Conservation (phyloP, 345 rosid genomes). For the Aquilaria malaccensis region DNA sequence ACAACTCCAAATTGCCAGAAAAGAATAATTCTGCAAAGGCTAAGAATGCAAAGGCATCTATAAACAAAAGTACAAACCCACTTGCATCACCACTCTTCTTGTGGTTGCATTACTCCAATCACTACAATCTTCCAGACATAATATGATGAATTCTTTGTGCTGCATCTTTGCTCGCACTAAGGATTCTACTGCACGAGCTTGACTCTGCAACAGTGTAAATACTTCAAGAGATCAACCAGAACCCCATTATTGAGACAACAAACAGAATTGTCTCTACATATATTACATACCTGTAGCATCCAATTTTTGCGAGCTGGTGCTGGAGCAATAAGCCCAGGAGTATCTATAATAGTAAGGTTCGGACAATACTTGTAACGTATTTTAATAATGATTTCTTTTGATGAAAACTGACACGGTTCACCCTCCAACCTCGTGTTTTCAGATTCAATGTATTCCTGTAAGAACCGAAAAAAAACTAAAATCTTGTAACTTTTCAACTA, state of each 20-base stretch:
- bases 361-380: constrained; percentile 87
- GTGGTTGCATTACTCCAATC: constrained; percentile 97
- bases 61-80: constrained; percentile 20
- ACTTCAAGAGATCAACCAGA: constrained; percentile 5
- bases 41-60: too few species aligned
- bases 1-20: background rate
- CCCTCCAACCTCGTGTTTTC: constrained; percentile 85
- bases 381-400: constrained; percentile 74
- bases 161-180: constrained; percentile 91
- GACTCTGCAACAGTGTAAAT: constrained; percentile 38
- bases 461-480: background rate
- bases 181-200: constrained; percentile 92
- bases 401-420: constrained; percentile 63
- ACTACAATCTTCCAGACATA: constrained; percentile 95
- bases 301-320: constrained; percentile 79
- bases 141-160: constrained; percentile 84
- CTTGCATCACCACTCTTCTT: constrained; percentile 89
- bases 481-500: too few species aligned
- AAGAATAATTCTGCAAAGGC: too few species aligned
- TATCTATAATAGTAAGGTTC: constrained; percentile 83
- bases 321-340: constrained; percentile 92
- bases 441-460: constrained; percentile 73
- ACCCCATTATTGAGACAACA: constrained; percentile 1
- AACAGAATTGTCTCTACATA: background rate
- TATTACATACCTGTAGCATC: constrained; percentile 50